phyloP scores from a whole-genome alignment of 2,329 filamentous ascomycete species.

The Ceratocystiopsis sp. region DNA sequence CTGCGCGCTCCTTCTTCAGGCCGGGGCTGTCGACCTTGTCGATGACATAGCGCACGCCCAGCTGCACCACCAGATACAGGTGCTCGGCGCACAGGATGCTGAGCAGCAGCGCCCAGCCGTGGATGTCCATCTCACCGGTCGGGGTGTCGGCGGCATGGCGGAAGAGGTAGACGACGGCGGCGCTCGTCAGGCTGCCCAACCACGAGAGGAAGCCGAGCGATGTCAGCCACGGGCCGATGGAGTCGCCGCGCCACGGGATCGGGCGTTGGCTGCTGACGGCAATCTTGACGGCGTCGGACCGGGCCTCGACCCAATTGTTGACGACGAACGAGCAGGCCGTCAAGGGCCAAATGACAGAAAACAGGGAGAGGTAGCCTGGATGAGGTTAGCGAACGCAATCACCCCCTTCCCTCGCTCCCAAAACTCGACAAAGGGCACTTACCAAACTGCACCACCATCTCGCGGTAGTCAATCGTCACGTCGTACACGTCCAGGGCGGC shows the following conservation, averaged over 20 bases:
- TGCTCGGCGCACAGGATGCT: constrained; percentile 79
- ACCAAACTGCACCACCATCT: constrained; percentile 73
- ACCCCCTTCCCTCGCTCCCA: no score
- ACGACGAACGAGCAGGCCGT: constrained; percentile 74
- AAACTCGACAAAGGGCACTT: no score
- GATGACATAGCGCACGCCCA: constrained; percentile 55
- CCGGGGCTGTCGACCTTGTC: constrained; percentile 72
- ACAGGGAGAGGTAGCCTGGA: constrained; percentile 64
- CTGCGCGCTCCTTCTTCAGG: constrained; percentile 66
- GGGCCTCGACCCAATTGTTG: constrained; percentile 93
- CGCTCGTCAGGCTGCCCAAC: constrained; percentile 76
- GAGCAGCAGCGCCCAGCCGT: constrained; percentile 64
- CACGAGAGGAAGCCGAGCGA: constrained; percentile 80
- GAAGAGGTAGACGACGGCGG: constrained; percentile 83
- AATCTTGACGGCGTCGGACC: constrained; percentile 83
- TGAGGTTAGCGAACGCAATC: not conserved
- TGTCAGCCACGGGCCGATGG: constrained; percentile 84
- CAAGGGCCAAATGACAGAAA: constrained; percentile 90
- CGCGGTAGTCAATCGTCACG: constrained; percentile 75
- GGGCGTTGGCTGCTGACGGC: constrained; percentile 78
- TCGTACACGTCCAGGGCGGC: constrained; percentile 72
- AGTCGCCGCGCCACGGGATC: constrained; percentile 77
- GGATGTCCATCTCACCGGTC: constrained; percentile 53
- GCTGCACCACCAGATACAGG: constrained; percentile 64
- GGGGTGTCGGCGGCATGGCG: constrained; percentile 47